These are phyloP conservation scores for Chalciporus piperatoides DNA, from an alignment of 1,284 basidiomycete species.

Conservation along the genomic window DNA sequence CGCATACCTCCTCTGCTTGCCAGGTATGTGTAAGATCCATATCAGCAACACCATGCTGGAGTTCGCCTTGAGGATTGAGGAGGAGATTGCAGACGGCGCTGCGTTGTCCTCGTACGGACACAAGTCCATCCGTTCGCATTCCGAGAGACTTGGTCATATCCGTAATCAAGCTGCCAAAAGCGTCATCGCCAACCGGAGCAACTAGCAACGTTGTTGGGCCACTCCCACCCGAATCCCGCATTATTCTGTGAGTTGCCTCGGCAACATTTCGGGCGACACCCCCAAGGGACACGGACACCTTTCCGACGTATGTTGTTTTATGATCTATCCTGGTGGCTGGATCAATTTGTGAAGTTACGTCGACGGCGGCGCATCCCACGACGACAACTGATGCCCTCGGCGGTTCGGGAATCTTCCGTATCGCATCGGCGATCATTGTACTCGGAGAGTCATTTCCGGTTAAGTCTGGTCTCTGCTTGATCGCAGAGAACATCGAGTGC, in stretches of 20 bases:
- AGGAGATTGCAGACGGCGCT: constrained; percentile 87
- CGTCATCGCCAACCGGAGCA: constrained; percentile 65
- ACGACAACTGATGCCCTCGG: constrained; percentile 51
- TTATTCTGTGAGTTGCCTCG: constrained; percentile 74
- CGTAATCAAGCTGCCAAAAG: constrained; percentile 62
- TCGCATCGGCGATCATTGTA: neutral
- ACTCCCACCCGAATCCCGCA: constrained; percentile 37
- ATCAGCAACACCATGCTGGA: constrained; percentile 86
- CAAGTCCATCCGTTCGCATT: constrained; percentile 82
- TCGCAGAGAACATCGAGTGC: neutral
- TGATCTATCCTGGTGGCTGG: constrained; percentile 29
- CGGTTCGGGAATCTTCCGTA: neutral
- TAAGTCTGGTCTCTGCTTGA: neutral
- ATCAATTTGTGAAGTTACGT: constrained; percentile 65
- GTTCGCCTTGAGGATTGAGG: constrained; percentile 67
- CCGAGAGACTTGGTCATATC: constrained; percentile 58
- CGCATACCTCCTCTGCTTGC: constrained; percentile 44
- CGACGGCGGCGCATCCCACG: constrained; percentile 82
- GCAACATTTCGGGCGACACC: constrained; percentile 95
- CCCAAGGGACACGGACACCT: constrained; percentile 71
- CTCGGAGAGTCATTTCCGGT: neutral
- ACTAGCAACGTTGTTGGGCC: constrained; percentile 48
- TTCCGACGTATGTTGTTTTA: constrained; percentile 81
- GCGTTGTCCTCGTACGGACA: constrained; percentile 38
- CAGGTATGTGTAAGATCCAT: constrained; percentile 74